phyloP scores from a whole-genome alignment of 345 rosid genomes.

The Aurinia saxatilis region DNA sequence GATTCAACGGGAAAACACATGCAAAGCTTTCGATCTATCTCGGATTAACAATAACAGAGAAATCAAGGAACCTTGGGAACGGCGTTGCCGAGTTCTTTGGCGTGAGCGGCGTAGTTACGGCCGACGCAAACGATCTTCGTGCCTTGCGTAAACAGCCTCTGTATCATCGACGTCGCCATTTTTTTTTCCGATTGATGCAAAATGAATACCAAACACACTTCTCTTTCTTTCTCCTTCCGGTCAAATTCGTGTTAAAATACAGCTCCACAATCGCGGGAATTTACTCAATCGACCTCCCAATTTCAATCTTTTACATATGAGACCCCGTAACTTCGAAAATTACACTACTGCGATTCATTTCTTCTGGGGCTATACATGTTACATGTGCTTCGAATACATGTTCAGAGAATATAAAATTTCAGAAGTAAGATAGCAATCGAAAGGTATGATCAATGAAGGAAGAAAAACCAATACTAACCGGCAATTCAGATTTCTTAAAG shows the following conservation, averaged over 20 bases:
- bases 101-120: conserved; percentile 96
- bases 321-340: neutral
- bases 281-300: neutral
- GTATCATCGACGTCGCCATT: conserved; percentile 40
- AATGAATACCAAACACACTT: neutral
- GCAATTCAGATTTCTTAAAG: neutral
- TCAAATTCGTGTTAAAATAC: neutral
- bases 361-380: too few species aligned
- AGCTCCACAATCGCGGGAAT: neutral
- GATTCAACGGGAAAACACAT: too few species aligned
- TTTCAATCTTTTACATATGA: neutral
- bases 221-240: neutral
- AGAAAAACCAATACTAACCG: neutral
- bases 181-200: neutral
- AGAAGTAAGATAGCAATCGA: neutral
- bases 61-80: conserved; percentile 80
- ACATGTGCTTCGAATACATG: neutral
- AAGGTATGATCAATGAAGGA: neutral
- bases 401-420: neutral
- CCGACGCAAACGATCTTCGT: conserved; percentile 95
- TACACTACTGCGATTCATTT: too few species aligned
- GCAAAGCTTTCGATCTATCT: neutral
- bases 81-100: conserved; percentile 97
- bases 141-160: conserved; percentile 57
- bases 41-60: too few species aligned